Conservation (phyloP, 331 rosid species). For the Malus hybrid region DNA sequence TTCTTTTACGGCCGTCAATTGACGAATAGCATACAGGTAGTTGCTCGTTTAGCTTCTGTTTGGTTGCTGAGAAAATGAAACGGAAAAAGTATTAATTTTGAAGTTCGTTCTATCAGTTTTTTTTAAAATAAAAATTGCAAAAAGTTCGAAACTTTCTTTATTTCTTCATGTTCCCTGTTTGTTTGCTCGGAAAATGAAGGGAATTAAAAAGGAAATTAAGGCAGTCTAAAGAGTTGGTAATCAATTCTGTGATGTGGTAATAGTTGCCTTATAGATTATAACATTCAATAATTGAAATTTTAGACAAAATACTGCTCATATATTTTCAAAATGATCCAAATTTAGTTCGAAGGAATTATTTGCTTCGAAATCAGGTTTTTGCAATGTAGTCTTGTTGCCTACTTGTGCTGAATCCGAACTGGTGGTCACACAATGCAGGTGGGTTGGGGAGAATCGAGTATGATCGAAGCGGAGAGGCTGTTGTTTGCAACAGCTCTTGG, state of each 20-base stretch:
- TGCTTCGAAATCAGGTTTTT: neutral
- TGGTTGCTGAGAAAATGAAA: neutral
- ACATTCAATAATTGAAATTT: neutral
- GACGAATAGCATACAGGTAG: slow-evolving; percentile 72
- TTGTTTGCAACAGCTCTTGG: slow-evolving; percentile 35
- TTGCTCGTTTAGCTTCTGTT: neutral
- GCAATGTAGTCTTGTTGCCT: neutral
- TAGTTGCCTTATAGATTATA: neutral
- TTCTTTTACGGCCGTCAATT: slow-evolving; percentile 73
- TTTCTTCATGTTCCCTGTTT: neutral
- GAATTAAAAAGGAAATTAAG: neutral
- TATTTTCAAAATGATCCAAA: neutral
- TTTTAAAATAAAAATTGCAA: too few species aligned
- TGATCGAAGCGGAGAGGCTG: slow-evolving; percentile 45
- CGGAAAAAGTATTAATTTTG: neutral
- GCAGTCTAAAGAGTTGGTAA: neutral
- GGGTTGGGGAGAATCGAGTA: slow-evolving; percentile 49
- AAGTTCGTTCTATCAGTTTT: neutral
- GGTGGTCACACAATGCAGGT: slow-evolving; percentile 20
- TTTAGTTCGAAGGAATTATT: neutral
- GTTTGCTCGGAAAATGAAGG: neutral
- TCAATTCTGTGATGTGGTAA: neutral
- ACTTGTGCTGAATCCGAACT: neutral
- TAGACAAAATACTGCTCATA: neutral
- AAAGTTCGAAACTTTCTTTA: too few species aligned